Evolutionary conservation across 345 rosid species (phyloP).

Genomic region (Iberis pinnata): DNA sequence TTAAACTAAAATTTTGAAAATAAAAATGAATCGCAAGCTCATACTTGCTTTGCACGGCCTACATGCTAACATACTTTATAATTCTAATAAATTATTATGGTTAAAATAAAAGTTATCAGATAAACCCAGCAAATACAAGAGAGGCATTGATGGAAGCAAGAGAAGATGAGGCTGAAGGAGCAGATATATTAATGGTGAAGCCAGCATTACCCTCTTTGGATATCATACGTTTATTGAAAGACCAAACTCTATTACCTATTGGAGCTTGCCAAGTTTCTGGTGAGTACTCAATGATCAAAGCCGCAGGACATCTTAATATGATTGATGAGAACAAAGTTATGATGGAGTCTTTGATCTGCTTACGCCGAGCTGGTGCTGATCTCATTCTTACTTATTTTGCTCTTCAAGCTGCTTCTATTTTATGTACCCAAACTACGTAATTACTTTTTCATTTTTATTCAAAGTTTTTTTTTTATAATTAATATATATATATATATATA

Average conservation of each 20-base stretch:
- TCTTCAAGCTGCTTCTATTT: slow-evolving; percentile 69
- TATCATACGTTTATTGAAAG: slow-evolving; percentile 72
- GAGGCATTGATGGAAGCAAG: slow-evolving; percentile 74
- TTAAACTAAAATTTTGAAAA: too few species aligned
- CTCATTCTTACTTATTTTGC: slow-evolving; percentile 83
- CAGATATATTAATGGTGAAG: slow-evolving; percentile 90
- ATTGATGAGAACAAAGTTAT: slow-evolving; percentile 84
- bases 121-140: slow-evolving; percentile 88
- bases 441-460: too few species aligned
- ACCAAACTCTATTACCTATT: slow-evolving; percentile 63
- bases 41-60: too few species aligned
- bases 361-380: slow-evolving; percentile 86
- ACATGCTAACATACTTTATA: too few species aligned
- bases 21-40: too few species aligned
- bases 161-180: slow-evolving; percentile 92
- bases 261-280: slow-evolving; percentile 76
- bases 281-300: slow-evolving; percentile 94
- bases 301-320: slow-evolving; percentile 78
- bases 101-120: slow-evolving; percentile 60
- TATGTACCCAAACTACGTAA: slow-evolving; percentile 43
- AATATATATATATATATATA: too few species aligned
- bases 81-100: slow-evolving; percentile 11
- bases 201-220: slow-evolving; percentile 91
- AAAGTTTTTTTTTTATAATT: too few species aligned
- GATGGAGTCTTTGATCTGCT: slow-evolving; percentile 87